phyloP scores from a whole-genome alignment of 345 rosid genomes.

The Dovyalis caffra region DNA sequence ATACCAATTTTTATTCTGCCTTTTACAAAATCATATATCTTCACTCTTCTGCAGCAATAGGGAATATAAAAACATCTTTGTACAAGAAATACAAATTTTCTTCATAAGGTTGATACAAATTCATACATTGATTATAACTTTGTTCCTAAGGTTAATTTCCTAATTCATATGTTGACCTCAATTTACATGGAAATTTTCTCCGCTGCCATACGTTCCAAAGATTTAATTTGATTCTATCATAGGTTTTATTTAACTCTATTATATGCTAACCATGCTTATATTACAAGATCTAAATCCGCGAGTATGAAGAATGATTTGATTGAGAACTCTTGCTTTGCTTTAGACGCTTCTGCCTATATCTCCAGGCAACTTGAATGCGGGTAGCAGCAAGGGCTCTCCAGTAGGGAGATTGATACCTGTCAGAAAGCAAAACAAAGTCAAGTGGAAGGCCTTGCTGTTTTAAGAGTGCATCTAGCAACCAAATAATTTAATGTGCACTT shows the following conservation, averaged over 20 bases:
- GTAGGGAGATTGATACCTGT: conserved; percentile 76
- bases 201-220: not conserved
- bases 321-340: conserved; percentile 29
- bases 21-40: too few species aligned
- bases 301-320: conserved; percentile 5
- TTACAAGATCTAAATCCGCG: not conserved
- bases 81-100: not conserved
- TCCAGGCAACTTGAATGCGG: conserved; percentile 81
- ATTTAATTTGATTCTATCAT: too few species aligned
- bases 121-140: not conserved
- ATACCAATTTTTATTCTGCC: too few species aligned
- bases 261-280: too few species aligned
- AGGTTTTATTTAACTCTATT: too few species aligned
- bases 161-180: not conserved
- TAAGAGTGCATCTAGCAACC: not conserved
- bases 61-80: not conserved
- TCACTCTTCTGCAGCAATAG: too few species aligned
- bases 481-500: not conserved
- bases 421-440: not conserved
- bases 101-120: not conserved
- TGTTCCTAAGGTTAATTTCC: not conserved
- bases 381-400: conserved; percentile 67
- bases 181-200: not conserved
- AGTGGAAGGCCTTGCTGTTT: not conserved
- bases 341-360: conserved; percentile 62